Evolutionary conservation across 257 asterid genomes (phyloP).

Genomic region (Scutellaria galericulata): DNA sequence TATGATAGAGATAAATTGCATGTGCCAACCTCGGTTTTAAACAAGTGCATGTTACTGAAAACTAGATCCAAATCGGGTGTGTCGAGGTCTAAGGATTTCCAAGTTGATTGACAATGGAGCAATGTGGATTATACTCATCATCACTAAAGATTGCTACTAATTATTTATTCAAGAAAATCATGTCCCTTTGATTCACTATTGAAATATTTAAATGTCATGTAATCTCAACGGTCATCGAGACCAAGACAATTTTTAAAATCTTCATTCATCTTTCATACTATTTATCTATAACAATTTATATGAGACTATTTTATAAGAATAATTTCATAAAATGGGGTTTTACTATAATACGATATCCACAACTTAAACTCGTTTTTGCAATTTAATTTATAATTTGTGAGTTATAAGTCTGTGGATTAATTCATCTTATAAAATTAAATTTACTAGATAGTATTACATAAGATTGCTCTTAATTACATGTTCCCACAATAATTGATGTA

Average conservation of each 20-base stretch:
- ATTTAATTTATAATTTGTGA: too few species aligned
- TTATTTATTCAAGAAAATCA: slow-evolving; percentile 12
- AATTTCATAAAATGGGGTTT: too few species aligned
- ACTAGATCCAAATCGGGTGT: slow-evolving; percentile 44
- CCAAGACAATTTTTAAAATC: slow-evolving; percentile 6
- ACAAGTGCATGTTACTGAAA: slow-evolving; percentile 46
- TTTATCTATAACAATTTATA: too few species aligned
- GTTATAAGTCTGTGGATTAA: too few species aligned
- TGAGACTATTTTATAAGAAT: not conserved
- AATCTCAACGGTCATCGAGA: slow-evolving; percentile 27
- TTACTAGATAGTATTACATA: too few species aligned
- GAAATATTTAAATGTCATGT: not conserved
- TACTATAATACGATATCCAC: too few species aligned
- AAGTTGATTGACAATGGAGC: slow-evolving; percentile 39
- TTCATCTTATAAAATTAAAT: too few species aligned
- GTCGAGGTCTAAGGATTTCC: slow-evolving; percentile 36
- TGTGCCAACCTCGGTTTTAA: slow-evolving; percentile 48
- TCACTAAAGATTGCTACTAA: not conserved
- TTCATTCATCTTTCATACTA: not conserved
- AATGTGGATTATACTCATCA: slow-evolving; percentile 34
- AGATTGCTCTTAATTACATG: too few species aligned
- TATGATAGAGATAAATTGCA: slow-evolving; percentile 36
- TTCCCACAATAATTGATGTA: too few species aligned
- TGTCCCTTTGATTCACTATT: slow-evolving; percentile 26
- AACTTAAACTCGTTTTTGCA: too few species aligned